phyloP scores from a whole-genome alignment of 495 filamentous ascomycete genomes.

The Daldinia concentrica region DNA sequence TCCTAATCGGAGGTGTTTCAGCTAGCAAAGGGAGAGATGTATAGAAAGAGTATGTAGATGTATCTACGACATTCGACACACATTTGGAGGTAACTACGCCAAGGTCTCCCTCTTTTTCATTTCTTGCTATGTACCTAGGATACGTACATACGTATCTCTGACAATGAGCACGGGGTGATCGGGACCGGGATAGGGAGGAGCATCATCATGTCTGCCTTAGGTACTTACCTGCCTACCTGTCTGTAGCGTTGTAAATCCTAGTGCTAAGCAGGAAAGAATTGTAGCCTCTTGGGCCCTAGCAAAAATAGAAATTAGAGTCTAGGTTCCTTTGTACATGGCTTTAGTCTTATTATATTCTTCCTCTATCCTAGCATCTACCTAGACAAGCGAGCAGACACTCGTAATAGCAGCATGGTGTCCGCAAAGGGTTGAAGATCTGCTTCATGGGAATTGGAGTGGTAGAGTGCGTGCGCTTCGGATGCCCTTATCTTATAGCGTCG shows the following conservation, averaged over 20 bases:
- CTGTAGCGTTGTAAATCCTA: neutral
- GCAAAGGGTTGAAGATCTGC: neutral
- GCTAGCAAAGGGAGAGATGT: too few species aligned
- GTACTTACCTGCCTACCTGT: neutral
- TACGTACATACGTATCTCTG: too few species aligned
- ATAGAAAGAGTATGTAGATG: neutral
- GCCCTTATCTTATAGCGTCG: neutral
- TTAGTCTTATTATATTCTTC: conserved; percentile 18
- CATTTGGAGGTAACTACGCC: neutral
- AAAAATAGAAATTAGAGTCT: too few species aligned
- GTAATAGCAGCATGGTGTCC: neutral
- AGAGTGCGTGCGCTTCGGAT: neutral
- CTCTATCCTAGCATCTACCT: conserved; percentile 18
- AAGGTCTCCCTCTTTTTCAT: too few species aligned
- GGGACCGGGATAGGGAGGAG: neutral
- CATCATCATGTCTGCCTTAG: too few species aligned
- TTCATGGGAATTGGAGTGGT: neutral
- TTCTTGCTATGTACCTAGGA: too few species aligned
- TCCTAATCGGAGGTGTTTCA: too few species aligned
- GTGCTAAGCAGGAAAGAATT: neutral
- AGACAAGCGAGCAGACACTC: conserved; percentile 18
- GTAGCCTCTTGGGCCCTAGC: neutral
- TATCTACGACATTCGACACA: neutral
- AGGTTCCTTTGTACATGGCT: neutral
- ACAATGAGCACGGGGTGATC: neutral